Conservation (phyloP, 2,329 filamentous ascomycete genomes). For the Juglanconis sp. region DNA sequence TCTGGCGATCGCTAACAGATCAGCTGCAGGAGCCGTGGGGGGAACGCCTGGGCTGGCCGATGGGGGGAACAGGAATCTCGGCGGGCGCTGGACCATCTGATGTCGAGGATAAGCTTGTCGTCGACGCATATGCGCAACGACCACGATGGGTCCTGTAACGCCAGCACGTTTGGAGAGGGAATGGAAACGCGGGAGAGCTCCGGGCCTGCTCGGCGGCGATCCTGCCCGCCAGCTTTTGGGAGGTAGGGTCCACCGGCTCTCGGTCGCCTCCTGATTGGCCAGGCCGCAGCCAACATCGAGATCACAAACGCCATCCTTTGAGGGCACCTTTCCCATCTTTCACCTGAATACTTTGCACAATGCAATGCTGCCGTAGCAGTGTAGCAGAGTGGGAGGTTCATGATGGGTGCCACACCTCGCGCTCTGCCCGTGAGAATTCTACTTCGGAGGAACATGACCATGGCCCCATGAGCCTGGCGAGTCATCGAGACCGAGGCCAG, state of each 20-base stretch:
- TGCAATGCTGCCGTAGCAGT: no score
- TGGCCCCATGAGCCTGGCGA: no score
- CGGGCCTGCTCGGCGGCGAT: neutral
- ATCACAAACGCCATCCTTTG: neutral
- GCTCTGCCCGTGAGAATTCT: no score
- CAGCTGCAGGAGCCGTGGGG: neutral
- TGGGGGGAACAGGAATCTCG: no score
- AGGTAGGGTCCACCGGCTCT: neutral
- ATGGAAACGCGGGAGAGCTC: neutral
- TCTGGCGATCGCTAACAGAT: neutral
- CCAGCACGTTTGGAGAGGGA: neutral
- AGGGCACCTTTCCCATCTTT: neutral
- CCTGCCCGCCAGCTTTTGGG: no score
- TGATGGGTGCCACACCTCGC: no score
- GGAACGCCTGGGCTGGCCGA: no score
- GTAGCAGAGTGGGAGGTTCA: no score
- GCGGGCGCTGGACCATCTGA: no score
- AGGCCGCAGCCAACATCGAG: neutral
- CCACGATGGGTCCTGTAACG: neutral
- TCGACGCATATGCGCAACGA: neutral
- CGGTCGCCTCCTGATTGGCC: neutral
- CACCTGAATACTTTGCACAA: no score
- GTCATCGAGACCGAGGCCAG: no score
- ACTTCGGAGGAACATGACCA: no score
- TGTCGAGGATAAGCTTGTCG: neutral